A percentile compares a stretch with the other conserved stretches of the same genome.
phyloP scores from a whole-genome alignment of 352 stramenopile genomes.

The Plasmopara halstedii region DNA sequence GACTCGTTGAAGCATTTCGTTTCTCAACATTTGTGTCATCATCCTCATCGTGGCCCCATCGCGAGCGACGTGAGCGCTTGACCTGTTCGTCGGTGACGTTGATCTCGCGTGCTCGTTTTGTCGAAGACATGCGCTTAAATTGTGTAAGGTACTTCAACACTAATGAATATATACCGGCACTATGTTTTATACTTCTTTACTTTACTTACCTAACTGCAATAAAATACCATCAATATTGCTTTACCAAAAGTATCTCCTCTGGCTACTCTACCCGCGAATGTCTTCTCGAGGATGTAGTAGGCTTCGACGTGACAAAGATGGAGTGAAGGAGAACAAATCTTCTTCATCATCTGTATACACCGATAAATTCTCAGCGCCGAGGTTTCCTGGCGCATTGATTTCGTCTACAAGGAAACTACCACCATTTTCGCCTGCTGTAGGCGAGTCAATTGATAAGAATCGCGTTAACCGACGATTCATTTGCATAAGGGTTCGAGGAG shows the following conservation, averaged over 20 bases:
- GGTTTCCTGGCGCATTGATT: slow-evolving; percentile 27
- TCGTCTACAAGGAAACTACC: slow-evolving; percentile 36
- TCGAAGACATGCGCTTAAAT: slow-evolving; percentile 9
- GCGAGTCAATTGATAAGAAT: slow-evolving; percentile 71
- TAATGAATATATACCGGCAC: no score
- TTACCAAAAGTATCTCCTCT: no score
- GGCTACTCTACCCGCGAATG: slow-evolving; percentile 30
- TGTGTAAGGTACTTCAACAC: not conserved
- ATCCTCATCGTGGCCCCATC: slow-evolving; percentile 26
- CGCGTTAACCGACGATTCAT: slow-evolving; percentile 60
- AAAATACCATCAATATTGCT: no score
- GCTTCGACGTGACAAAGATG: slow-evolving; percentile 25
- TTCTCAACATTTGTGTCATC: not conserved
- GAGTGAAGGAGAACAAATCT: slow-evolving; percentile 25
- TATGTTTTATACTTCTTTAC: no score
- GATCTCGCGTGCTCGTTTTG: slow-evolving; percentile 16
- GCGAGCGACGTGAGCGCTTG: slow-evolving; percentile 33
- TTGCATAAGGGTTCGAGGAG: slow-evolving; percentile 52
- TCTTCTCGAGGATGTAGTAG: slow-evolving; percentile 36
- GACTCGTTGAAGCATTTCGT: slow-evolving; percentile 6
- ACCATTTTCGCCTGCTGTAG: slow-evolving; percentile 27
- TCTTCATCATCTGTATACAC: slow-evolving; percentile 28
- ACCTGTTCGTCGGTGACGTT: slow-evolving; percentile 5
- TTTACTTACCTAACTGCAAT: no score
- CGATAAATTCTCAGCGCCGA: slow-evolving; percentile 22